These are phyloP conservation scores for Ustilago esculenta DNA, from an alignment of 1,284 basidiomycete species.

Conservation along the genomic window DNA sequence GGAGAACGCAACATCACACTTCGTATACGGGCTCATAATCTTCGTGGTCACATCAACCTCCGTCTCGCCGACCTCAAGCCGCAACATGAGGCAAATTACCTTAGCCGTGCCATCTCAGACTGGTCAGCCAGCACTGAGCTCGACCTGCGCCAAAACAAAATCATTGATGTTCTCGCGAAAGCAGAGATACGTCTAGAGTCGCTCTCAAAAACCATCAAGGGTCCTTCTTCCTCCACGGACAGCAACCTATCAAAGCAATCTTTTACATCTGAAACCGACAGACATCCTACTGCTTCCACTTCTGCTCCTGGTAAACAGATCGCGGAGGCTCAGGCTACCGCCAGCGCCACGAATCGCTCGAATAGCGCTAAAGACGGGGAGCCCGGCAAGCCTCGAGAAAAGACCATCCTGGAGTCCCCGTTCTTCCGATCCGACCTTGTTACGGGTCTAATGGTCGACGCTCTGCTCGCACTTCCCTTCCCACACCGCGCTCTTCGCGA, in stretches of 20 bases:
- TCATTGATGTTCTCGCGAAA: constrained; percentile 6
- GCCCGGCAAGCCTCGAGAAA: constrained; percentile 19
- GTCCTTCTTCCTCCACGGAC: neutral
- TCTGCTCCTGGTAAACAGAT: neutral
- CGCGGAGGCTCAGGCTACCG: neutral
- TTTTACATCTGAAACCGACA: neutral
- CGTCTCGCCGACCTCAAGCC: constrained; percentile 20
- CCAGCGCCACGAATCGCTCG: neutral
- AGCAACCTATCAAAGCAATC: neutral
- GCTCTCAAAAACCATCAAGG: neutral
- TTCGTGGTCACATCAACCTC: constrained; percentile 28
- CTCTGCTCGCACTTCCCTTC: constrained; percentile 34
- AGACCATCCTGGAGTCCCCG: constrained; percentile 44
- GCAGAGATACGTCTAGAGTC: constrained; percentile 10
- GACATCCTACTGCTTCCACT: neutral
- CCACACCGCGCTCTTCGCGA: constrained; percentile 36
- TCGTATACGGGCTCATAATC: constrained; percentile 26
- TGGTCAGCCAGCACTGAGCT: constrained; percentile 27
- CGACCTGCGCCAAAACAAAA: constrained; percentile 15
- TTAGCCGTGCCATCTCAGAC: constrained; percentile 22
- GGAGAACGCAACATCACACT: constrained; percentile 28
- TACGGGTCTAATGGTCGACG: constrained; percentile 38
- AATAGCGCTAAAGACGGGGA: neutral
- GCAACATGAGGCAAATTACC: constrained; percentile 13
- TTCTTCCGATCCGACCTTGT: constrained; percentile 46